Evolutionary conservation across 345 rosid species (phyloP).

Genomic region (Rhizophora mangle): DNA sequence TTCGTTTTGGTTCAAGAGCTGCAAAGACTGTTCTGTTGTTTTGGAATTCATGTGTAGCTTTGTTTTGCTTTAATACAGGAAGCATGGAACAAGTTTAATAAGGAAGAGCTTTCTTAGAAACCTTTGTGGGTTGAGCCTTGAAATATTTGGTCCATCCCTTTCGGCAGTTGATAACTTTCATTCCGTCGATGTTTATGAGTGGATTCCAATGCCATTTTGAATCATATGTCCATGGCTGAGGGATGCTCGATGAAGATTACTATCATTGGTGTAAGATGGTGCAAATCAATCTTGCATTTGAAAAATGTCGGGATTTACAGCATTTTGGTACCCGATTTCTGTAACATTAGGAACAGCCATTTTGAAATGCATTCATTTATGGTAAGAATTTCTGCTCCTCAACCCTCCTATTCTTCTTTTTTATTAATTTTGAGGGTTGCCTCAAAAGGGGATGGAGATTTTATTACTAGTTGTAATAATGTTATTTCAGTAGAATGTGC

Average conservation of each 20-base stretch:
- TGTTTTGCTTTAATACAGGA: conserved; percentile 37
- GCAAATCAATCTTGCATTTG: neutral
- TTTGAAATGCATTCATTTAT: neutral
- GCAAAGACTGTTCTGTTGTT: neutral
- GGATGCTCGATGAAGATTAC: neutral
- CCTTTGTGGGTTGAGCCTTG: neutral
- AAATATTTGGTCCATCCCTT: neutral
- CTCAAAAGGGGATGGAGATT: too few species aligned
- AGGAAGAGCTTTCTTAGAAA: conserved; percentile 48
- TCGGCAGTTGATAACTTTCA: neutral
- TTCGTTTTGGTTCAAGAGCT: too few species aligned
- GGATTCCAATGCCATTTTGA: neutral
- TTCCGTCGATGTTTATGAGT: neutral
- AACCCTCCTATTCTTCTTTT: neutral
- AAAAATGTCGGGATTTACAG: neutral
- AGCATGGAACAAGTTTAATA: conserved; percentile 58
- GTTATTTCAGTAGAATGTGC: neutral
- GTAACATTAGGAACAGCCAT: neutral
- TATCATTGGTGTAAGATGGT: conserved; percentile 7
- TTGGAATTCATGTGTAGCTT: conserved; percentile 1
- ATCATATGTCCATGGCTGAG: neutral
- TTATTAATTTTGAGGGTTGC: neutral
- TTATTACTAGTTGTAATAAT: neutral
- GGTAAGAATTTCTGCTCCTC: neutral
- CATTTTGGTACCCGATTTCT: neutral